These are phyloP conservation scores for Neofusicoccum parvum DNA, from an alignment of 2,329 filamentous ascomycete genomes.

Conservation along the genomic window DNA sequence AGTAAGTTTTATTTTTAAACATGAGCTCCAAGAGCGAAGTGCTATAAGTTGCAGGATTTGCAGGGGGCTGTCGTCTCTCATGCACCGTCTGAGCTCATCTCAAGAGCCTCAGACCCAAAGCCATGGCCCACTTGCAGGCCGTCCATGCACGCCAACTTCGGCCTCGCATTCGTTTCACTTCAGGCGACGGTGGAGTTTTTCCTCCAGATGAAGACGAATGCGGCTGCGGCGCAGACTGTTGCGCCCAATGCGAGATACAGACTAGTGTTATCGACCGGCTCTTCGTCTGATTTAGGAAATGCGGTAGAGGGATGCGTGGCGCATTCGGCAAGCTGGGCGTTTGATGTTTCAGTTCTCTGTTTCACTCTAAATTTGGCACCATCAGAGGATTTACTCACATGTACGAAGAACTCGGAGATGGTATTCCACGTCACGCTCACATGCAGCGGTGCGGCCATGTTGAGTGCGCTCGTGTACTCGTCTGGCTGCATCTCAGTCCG, in stretches of 20 bases:
- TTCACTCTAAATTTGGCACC: slow-evolving; percentile 29
- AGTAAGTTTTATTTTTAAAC: slow-evolving; percentile 9
- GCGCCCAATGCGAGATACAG: slow-evolving; percentile 85
- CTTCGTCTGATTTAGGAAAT: slow-evolving; percentile 88
- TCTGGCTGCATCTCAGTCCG: slow-evolving; percentile 86
- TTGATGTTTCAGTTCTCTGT: slow-evolving; percentile 1
- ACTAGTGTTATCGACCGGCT: slow-evolving; percentile 78
- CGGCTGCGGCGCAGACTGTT: slow-evolving; percentile 60
- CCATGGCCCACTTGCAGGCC: neutral
- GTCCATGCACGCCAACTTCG: neutral
- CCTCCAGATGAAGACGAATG: slow-evolving; percentile 63
- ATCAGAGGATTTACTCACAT: slow-evolving; percentile 37
- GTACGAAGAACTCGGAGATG: slow-evolving; percentile 91
- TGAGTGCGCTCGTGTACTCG: slow-evolving; percentile 80
- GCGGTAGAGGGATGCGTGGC: slow-evolving; percentile 86
- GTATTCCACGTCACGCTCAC: slow-evolving; percentile 94
- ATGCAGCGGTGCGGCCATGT: slow-evolving; percentile 89
- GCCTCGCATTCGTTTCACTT: neutral
- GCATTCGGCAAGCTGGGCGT: slow-evolving; percentile 72
- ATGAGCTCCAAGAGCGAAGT: neutral
- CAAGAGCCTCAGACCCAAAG: neutral
- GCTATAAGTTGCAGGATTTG: neutral
- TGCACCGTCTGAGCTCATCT: slow-evolving; percentile 8
- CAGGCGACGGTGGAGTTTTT: slow-evolving; percentile 32
- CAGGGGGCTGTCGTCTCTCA: neutral